phyloP scores from a whole-genome alignment of 1,139 yeast species.

The Blastobotrys buckinghamii region DNA sequence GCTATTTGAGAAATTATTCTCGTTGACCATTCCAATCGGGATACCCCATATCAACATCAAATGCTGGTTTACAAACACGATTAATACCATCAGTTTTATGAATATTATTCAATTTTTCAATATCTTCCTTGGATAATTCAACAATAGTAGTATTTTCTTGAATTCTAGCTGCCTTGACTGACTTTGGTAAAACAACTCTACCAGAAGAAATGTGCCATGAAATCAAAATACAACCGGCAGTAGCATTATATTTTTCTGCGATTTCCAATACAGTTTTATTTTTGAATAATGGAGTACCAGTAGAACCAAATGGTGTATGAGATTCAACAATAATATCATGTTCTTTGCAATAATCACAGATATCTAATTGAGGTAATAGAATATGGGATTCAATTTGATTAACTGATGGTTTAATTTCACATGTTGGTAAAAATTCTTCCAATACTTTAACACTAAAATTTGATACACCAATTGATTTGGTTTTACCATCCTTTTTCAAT shows the following conservation, averaged over 20 bases:
- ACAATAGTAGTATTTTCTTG: slow-evolving; percentile 31
- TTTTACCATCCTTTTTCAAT: slow-evolving; percentile 49
- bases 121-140: slow-evolving; percentile 15
- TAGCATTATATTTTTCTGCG: slow-evolving; percentile 33
- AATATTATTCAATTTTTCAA: slow-evolving; percentile 12
- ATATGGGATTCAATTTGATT: slow-evolving; percentile 89
- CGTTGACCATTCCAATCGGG: slow-evolving; percentile 9
- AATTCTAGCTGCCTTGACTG: slow-evolving; percentile 64
- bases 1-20: neutral
- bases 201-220: slow-evolving; percentile 37
- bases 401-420: slow-evolving; percentile 33
- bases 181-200: slow-evolving; percentile 48
- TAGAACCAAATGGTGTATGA: slow-evolving; percentile 59
- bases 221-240: slow-evolving; percentile 42
- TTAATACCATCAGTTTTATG: slow-evolving; percentile 7
- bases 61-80: slow-evolving; percentile 8
- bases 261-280: slow-evolving; percentile 16
- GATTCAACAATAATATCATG: slow-evolving; percentile 65
- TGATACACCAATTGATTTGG: slow-evolving; percentile 70
- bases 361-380: slow-evolving; percentile 65
- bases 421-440: slow-evolving; percentile 61
- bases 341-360: slow-evolving; percentile 55
- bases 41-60: slow-evolving; percentile 8
- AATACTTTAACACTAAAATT: slow-evolving; percentile 69
- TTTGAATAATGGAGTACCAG: slow-evolving; percentile 15